Conservation (phyloP, 331 rosid species). For the Quercus phellos region DNA sequence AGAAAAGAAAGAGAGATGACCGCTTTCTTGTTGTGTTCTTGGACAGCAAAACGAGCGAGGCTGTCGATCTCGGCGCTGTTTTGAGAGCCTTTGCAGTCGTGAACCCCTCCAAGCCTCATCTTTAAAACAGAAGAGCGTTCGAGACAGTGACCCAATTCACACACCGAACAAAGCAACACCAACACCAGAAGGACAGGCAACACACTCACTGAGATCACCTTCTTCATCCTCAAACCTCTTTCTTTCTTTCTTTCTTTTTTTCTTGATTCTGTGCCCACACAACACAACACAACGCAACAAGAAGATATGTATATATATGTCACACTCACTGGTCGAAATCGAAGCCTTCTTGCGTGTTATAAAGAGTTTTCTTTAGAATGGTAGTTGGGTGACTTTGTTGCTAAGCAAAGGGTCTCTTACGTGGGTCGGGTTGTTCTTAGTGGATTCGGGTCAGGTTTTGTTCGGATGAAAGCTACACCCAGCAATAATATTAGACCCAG, state of each 20-base stretch:
- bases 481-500: too few relatives aligned
- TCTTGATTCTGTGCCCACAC: too few relatives aligned
- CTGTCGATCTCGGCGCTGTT: slow-evolving; percentile 31
- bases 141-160: slow-evolving; percentile 8
- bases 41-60: slow-evolving; percentile 55
- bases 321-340: too few relatives aligned
- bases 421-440: too few relatives aligned
- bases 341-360: too few relatives aligned
- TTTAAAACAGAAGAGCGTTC: neutral
- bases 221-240: slow-evolving; percentile 13
- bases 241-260: neutral
- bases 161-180: slow-evolving; percentile 16
- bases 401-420: too few relatives aligned
- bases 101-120: slow-evolving; percentile 24
- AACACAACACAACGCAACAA: too few relatives aligned
- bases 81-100: slow-evolving; percentile 18
- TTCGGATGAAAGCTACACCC: too few relatives aligned
- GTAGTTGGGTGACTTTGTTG: too few relatives aligned
- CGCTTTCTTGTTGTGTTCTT: slow-evolving; percentile 53
- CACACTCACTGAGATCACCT: neutral
- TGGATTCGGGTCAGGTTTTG: too few relatives aligned
- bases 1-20: slow-evolving; percentile 16
- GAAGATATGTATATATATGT: too few relatives aligned
- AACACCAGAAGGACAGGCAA: slow-evolving; percentile 2
- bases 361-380: too few relatives aligned